Evolutionary conservation across 306 rosid genomes (phyloP), one percentile per base, ranked within the genome.

Genomic region (Trichosanthes cucumerina): DNA sequence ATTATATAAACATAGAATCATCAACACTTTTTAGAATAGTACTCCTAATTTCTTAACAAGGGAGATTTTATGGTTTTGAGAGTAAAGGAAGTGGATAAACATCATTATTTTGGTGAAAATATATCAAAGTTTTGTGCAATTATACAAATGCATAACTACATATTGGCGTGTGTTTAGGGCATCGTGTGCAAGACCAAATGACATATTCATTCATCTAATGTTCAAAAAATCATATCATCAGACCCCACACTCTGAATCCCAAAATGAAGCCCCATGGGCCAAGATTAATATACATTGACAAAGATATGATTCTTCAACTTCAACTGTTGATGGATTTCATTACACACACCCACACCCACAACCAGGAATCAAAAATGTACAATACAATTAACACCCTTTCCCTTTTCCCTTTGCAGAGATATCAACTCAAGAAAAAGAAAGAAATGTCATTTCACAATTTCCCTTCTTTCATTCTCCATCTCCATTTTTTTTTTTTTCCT

Each of bases 241-340:
- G 44, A 66, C 49, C 46, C 49, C 49, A 36, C 73, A 66, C 73
- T 14, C 5, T 9, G 73, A 66, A 66, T 3, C n/a, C n/a, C 26
- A 36, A 34, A 36, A 38, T 65, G 24, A 23, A 59, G 38, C 66
- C 66, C 66, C 36, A 23, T 60, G 49, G 49, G 50, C 16, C 50
- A 39, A 36, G 18, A 66, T 39, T 19, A 44, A 44, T 44, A 39
- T 66, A 21, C 7, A 66, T 68, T n/a, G 75, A 69, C 75, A 10
- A 11, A 69, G 53, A 69, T 41, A 69, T 69, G 75, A 69, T 69
- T 53, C 53, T 39, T 39, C 75, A 69, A 41, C 75, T 69, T 39
- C 75, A 69, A 41, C 75, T 69, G 50, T 63, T 58, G 23, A 63
- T 63, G 21, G 41, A 60, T 28, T 60, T 49, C 43, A 63, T 63